Conservation (phyloP, 371 early-diverging fungal genomes). For the Nematocida major region DNA sequence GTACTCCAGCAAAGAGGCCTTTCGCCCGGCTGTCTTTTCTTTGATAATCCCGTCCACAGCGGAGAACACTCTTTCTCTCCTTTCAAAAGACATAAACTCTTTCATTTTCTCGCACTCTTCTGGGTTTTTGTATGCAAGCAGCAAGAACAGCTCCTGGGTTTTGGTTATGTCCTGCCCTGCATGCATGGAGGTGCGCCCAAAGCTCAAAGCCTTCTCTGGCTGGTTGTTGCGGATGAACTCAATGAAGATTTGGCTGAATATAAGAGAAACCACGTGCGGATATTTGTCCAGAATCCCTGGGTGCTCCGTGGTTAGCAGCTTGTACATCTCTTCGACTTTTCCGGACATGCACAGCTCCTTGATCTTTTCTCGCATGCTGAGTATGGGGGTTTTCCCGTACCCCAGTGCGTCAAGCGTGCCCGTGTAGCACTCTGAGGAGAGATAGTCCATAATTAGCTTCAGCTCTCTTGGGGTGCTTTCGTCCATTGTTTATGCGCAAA, state of each 20-base stretch:
- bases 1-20: conserved; percentile 11
- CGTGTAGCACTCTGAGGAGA: conserved; percentile 32
- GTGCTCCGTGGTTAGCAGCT: not conserved
- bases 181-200: conserved; percentile 41
- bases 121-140: conserved; percentile 49
- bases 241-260: conserved; percentile 46
- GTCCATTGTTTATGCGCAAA: not conserved
- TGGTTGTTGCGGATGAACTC: conserved; percentile 21
- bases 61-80: conserved; percentile 30
- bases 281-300: not conserved
- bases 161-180: conserved; percentile 21
- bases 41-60: conserved; percentile 22
- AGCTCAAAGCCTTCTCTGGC: conserved; percentile 44
- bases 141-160: conserved; percentile 35
- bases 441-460: conserved; percentile 12
- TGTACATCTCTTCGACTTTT: conserved; percentile 7
- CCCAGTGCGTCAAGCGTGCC: conserved; percentile 25
- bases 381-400: not conserved
- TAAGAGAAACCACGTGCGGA: conserved; percentile 1
- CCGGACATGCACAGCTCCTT: conserved; percentile 4
- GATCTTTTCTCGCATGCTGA: conserved; percentile 6
- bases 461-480: conserved; percentile 13
- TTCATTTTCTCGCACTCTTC: conserved; percentile 17
- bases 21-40: conserved; percentile 4
- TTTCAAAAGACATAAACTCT: conserved; percentile 15